Evolutionary conservation across 2,329 filamentous ascomycete genomes (phyloP), one percentile per base, ranked within the genome.

Genomic region (Talaromyces sp.): DNA sequence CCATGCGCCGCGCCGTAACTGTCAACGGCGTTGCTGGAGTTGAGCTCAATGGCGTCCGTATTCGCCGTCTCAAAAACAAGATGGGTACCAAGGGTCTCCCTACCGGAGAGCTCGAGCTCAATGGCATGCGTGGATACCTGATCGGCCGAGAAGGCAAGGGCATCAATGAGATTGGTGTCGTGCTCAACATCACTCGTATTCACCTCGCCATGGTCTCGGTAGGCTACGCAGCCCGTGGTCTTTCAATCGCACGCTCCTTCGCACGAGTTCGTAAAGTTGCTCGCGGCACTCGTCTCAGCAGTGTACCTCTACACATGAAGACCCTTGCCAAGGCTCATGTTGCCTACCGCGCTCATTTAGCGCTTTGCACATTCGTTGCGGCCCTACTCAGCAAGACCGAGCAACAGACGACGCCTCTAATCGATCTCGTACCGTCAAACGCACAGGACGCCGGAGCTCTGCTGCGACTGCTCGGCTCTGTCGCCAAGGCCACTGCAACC

Each of bases 61-160:
- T 92, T 67, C 85, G 88, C 64, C 83, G 89, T 0, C 79, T 92
- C n/a, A 92, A 92, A 77, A 85, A 86, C 74, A 93, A 92, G 71
- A 82, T 90, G 3, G 90, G 90, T 31, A 92, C 89, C 0, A 85
- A 85, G 57, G 82, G 87, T 0, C 79, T 92, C 0, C 89, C 90
- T 0, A 92, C 90, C 0, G 90, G 89, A 0, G 90, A 93, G 73
- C 82, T 93, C 0, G 88, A 89, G 66, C 81, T 90, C 2, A 79
- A 82, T 11, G 82, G 80, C 19, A 86, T 86, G 81, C 83, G 88
- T 1, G 88, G 79, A 3, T 88, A 88, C 81, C 80, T 92, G 7
- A 77, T 93, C 27, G 90, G 90, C 6, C 77, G 83, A 3, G 83
- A 90, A 67, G 89, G 90, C 1, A 78, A 84, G 48, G 90, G 90